phyloP scores from a whole-genome alignment of 495 filamentous ascomycete genomes.

The Neurospora pannonica region DNA sequence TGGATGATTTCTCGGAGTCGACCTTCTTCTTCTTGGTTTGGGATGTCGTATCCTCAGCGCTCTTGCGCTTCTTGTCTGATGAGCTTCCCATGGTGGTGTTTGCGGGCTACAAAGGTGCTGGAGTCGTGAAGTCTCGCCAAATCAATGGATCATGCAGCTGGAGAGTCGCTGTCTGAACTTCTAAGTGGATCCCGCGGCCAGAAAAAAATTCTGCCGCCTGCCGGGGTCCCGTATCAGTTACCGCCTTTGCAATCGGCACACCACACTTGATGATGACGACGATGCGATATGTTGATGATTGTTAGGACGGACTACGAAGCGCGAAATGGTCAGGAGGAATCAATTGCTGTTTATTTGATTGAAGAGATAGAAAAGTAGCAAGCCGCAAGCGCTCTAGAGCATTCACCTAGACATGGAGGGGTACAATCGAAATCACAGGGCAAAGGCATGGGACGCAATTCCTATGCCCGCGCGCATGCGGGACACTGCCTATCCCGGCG shows the following conservation, averaged over 20 bases:
- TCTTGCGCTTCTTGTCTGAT: constrained; percentile 67
- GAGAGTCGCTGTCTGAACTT: not conserved
- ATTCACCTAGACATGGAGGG: not conserved
- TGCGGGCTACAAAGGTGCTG: not conserved
- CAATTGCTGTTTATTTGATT: not conserved
- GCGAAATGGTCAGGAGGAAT: not conserved
- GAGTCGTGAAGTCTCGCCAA: not conserved
- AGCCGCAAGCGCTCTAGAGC: not conserved
- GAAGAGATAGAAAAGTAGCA: not conserved
- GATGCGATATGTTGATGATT: not conserved
- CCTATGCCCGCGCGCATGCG: not conserved
- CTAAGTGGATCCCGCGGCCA: not conserved
- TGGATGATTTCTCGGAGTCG: constrained; percentile 42
- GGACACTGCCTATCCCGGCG: not conserved
- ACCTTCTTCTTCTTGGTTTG: constrained; percentile 52
- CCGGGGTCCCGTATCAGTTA: not conserved
- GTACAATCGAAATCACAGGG: not conserved
- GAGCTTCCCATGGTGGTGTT: constrained; percentile 40
- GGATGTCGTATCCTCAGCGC: constrained; percentile 39
- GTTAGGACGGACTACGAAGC: not conserved
- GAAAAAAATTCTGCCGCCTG: not conserved
- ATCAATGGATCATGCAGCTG: not conserved
- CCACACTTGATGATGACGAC: not conserved
- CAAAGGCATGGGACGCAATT: not conserved
- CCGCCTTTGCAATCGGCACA: not conserved